A percentile compares a stretch with the other conserved stretches of the same genome.
Evolutionary conservation across 306 rosid genomes (phyloP).

Genomic region (Trifolium dubium): DNA sequence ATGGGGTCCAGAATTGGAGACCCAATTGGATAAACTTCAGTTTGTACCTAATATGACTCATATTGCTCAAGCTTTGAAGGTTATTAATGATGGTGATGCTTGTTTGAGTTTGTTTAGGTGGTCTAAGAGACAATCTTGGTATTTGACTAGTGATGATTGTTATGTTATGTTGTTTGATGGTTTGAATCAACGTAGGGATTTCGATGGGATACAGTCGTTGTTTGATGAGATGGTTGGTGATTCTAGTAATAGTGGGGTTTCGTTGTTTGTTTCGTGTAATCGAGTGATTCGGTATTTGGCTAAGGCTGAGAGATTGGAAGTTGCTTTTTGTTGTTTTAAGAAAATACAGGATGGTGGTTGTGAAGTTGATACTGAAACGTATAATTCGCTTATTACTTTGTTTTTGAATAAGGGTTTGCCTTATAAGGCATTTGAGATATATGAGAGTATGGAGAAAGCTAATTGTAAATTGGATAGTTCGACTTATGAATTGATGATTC

Average conservation of each 20-base stretch:
- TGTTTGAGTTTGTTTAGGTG: constrained; percentile 84
- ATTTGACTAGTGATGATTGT: constrained; percentile 71
- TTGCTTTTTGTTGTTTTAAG: constrained; percentile 84
- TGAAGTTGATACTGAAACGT: constrained; percentile 70
- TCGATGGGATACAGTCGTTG: constrained; percentile 75
- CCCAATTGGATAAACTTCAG: constrained; percentile 85
- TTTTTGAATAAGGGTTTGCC: constrained; percentile 92
- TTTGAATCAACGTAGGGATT: constrained; percentile 69
- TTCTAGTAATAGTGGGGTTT: constrained; percentile 53
- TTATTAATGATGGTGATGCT: constrained; percentile 65
- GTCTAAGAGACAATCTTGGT: constrained; percentile 95
- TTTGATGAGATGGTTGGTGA: constrained; percentile 88
- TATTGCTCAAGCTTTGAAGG: constrained; percentile 69
- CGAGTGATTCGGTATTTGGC: constrained; percentile 83
- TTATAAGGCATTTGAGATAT: constrained; percentile 89
- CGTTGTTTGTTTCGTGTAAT: constrained; percentile 64
- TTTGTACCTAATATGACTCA: constrained; percentile 84
- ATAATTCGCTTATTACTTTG: constrained; percentile 76
- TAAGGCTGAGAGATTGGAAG: constrained; percentile 86
- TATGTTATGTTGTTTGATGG: constrained; percentile 73
- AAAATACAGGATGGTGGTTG: constrained; percentile 73
- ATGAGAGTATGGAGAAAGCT: constrained; percentile 81
- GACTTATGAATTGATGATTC: constrained; percentile 90
- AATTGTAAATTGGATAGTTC: constrained; percentile 69
- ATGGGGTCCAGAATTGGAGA: constrained; percentile 98